These are phyloP conservation scores for Betula pendula DNA, from an alignment of 306 rosid species.

Conservation along the genomic window DNA sequence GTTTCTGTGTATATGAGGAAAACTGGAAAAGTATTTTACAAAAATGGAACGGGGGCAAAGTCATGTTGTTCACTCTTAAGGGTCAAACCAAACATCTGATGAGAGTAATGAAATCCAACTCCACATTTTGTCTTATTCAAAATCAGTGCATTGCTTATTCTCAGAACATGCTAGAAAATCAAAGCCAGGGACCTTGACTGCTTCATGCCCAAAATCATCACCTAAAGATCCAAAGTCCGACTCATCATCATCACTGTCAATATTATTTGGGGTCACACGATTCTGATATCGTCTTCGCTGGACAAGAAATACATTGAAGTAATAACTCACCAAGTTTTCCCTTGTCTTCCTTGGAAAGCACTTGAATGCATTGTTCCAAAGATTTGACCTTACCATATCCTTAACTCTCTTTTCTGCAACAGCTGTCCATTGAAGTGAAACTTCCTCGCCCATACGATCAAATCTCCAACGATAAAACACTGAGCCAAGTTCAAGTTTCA, in stretches of 20 bases:
- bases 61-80: constrained; percentile 13
- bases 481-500: constrained; percentile 68
- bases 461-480: constrained; percentile 71
- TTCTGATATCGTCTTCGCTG: constrained; percentile 80
- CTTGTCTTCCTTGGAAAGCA: constrained; percentile 58
- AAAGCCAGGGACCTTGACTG: constrained; percentile 34
- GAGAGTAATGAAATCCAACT: constrained; percentile 8
- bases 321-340: constrained; percentile 65
- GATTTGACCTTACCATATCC: constrained; percentile 44
- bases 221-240: constrained; percentile 60
- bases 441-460: constrained; percentile 80
- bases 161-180: constrained; percentile 41
- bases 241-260: constrained; percentile 89
- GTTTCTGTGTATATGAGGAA: constrained; percentile 17
- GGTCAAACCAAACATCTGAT: constrained; percentile 28
- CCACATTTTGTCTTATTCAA: constrained; percentile 36
- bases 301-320: constrained; percentile 75
- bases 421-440: constrained; percentile 77
- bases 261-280: constrained; percentile 56
- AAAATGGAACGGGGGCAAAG: constrained; percentile 5
- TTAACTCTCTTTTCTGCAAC: constrained; percentile 70
- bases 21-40: constrained; percentile 3
- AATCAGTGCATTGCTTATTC: constrained; percentile 56
- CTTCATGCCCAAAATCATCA: constrained; percentile 54
- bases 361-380: constrained; percentile 43